These are phyloP conservation scores for Globisporangium paroecandrum DNA, from an alignment of 352 stramenopile genomes.

Conservation along the genomic window DNA sequence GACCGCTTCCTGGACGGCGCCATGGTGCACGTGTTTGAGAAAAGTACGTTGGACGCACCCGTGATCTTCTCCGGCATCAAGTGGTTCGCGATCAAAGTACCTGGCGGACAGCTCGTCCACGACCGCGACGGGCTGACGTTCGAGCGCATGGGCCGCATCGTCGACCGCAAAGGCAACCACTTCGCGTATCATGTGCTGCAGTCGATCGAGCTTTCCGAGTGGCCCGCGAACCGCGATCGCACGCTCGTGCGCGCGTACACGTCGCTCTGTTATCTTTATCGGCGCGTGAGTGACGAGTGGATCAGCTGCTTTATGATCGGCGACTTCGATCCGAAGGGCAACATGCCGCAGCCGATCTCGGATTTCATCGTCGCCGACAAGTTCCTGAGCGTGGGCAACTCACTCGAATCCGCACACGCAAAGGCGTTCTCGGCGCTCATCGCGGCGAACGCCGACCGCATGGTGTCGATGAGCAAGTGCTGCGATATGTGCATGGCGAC, in stretches of 20 bases:
- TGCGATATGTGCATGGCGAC: slow-evolving; percentile 52
- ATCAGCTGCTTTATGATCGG: slow-evolving; percentile 60
- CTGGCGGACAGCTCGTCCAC: slow-evolving; percentile 35
- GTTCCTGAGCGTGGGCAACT: slow-evolving; percentile 43
- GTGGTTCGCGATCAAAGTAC: slow-evolving; percentile 56
- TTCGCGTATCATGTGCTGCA: slow-evolving; percentile 63
- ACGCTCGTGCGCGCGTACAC: slow-evolving; percentile 36
- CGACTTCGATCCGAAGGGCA: slow-evolving; percentile 37
- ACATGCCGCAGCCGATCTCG: slow-evolving; percentile 32
- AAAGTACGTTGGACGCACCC: slow-evolving; percentile 33
- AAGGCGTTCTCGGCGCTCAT: slow-evolving; percentile 54
- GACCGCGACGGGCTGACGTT: slow-evolving; percentile 57
- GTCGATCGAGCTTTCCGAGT: slow-evolving; percentile 59
- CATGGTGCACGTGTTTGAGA: slow-evolving; percentile 57
- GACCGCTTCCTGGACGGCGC: slow-evolving; percentile 51
- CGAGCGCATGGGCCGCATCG: slow-evolving; percentile 59
- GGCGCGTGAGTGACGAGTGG: slow-evolving; percentile 45
- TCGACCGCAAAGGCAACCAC: slow-evolving; percentile 45
- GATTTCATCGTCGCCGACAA: slow-evolving; percentile 44
- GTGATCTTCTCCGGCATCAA: slow-evolving; percentile 65
- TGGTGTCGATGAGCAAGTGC: slow-evolving; percentile 28
- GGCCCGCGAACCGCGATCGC: slow-evolving; percentile 30
- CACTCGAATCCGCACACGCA: slow-evolving; percentile 41
- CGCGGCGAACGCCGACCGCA: slow-evolving; percentile 28
- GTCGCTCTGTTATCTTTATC: slow-evolving; percentile 65